These are phyloP conservation scores for Digitaria exilis DNA, from an alignment of 202 grass and related monocot species.

Conservation along the genomic window DNA sequence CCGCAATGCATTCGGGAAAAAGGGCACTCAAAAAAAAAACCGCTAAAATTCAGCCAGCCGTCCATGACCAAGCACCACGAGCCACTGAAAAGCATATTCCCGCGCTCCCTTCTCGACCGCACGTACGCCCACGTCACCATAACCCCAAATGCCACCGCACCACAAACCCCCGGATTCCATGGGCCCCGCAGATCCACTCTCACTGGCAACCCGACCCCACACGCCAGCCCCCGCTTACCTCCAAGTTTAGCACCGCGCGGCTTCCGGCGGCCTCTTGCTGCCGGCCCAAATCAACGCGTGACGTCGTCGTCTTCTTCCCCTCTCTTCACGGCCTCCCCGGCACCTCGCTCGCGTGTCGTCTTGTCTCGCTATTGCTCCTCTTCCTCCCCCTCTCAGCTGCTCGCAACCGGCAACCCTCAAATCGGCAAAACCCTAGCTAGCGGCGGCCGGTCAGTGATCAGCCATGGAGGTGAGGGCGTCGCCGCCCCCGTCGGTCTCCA, in stretches of 20 bases:
- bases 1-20: no score
- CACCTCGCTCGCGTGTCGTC: background rate
- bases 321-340: background rate
- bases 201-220: constrained; percentile 11
- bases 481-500: background rate
- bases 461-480: constrained; percentile 39
- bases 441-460: background rate
- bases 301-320: background rate
- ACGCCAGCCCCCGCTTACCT: background rate
- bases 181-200: background rate
- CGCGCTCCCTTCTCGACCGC: background rate
- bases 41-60: no score
- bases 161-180: background rate
- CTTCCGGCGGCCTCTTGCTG: no score
- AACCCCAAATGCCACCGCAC: background rate
- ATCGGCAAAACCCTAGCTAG: background rate
- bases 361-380: background rate
- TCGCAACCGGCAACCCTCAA: background rate
- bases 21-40: no score
- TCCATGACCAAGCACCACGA: no score
- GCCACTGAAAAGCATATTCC: constrained; percentile 19
- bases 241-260: background rate
- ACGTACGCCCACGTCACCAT: constrained; percentile 13
- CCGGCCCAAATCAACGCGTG: constrained; percentile 14
- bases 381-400: background rate